Base-by-base conservation (phyloP, 2,329 filamentous ascomycete genomes). In the Pyrenophora tritici-repentis region DNA sequence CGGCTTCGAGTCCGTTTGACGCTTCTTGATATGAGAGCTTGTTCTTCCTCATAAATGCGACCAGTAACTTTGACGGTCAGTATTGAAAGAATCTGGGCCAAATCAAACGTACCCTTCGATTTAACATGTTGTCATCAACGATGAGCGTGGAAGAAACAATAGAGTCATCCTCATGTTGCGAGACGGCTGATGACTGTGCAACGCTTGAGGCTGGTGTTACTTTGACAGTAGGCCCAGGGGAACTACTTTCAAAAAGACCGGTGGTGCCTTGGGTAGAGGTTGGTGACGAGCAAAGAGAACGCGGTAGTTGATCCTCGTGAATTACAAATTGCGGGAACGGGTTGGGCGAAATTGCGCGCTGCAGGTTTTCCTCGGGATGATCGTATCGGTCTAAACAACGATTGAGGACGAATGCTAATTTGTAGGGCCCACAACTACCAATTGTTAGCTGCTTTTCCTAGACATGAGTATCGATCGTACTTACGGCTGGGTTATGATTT, bases 121-220 rank as follows among this genome's bases (percentile, higher is more conserved):
- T 76, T 32, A 76, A 63, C 0, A 53, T 13, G 31, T 76, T 76
- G 39, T 76, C 74, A 39, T 76, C 74, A 0, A 72, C 69, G 1
- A 76, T 66, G 1, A 76, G 64, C 0, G 73, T 56, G 4, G 61
- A 53, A 3, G 56, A 53, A 3, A 35, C 24, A 13, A 20, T 18
- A 17, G 35, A n/a, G 4, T 41, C 47, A 5, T 48, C 31, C 40
- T 48, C 36, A 3, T 18, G 32, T 13, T 17, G 17, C n/a, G 39
- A 26, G 0, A 35, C n/a, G 3, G 32, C 13, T 5, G 14, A 22
- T 3, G 9, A 9, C 12, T 47, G 42, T 18, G 16, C 22, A n/a
- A 6, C 13, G 5, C 22, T 33, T 2, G 43, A 40, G 2, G 38
- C 36, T 34, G 10, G 16, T 4, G 26, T 29, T 16, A 38, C 37